A percentile compares a stretch with the other conserved stretches of the same genome.
These are phyloP conservation scores for Primulina huaijiensis DNA, from an alignment of 257 asterid species.

Conservation along the genomic window DNA sequence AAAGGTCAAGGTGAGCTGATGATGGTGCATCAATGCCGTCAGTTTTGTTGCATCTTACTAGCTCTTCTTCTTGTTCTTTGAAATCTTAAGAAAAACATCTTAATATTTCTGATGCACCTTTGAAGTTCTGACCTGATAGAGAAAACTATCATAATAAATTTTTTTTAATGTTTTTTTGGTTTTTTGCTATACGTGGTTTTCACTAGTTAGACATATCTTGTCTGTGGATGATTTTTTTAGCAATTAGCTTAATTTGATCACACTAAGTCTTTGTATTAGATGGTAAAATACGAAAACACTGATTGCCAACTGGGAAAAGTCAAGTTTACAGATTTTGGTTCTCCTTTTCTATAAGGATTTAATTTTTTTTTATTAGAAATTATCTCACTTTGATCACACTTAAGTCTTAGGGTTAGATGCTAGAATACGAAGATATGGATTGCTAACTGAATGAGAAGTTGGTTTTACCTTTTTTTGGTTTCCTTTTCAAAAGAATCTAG, in stretches of 20 bases:
- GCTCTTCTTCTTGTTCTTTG: background rate
- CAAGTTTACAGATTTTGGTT: background rate
- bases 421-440: constrained; percentile 7
- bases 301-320: background rate
- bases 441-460: background rate
- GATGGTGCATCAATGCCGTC: constrained; percentile 19
- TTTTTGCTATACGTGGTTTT: background rate
- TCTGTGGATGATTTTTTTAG: background rate
- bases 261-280: background rate
- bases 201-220: background rate
- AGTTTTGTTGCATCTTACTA: constrained; percentile 18
- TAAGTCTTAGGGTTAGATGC: constrained; percentile 3
- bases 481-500: background rate
- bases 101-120: background rate
- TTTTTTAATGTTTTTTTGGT: background rate
- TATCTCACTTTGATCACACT: background rate
- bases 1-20: constrained; percentile 65
- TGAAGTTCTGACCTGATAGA: constrained; percentile 1
- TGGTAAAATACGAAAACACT: background rate
- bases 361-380: background rate
- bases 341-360: background rate
- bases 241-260: background rate
- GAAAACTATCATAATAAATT: constrained; percentile 6
- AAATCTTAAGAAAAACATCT: background rate
- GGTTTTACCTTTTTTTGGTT: background rate